A percentile compares a stretch with the other conserved stretches of the same genome.
Evolutionary conservation across 805 yeast species (phyloP).

Genomic region (Jamesozyma jinghongensis): DNA sequence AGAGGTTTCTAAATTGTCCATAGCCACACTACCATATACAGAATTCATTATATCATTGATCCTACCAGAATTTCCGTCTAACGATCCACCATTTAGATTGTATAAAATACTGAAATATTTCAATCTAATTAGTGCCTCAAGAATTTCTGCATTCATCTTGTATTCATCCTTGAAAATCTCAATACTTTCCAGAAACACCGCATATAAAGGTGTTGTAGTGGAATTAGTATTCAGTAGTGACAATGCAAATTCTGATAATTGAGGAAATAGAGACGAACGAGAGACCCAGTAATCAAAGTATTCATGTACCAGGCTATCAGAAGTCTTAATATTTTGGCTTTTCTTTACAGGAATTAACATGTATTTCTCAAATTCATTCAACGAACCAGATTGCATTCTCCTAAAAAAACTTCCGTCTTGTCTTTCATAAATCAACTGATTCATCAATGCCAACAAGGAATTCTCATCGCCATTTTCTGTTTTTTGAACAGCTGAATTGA

Average conservation of each 20-base stretch:
- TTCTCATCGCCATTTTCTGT: neutral
- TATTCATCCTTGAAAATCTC: neutral
- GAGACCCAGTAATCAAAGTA: neutral
- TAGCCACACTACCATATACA: no score
- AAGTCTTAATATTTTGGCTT: neutral
- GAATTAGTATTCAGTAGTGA: neutral
- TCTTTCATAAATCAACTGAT: neutral
- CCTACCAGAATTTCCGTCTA: no score
- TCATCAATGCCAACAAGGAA: neutral
- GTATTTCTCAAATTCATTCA: slow-evolving; percentile 1
- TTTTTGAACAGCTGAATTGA: neutral
- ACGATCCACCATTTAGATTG: no score
- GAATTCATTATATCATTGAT: no score
- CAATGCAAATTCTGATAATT: neutral
- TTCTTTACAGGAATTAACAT: neutral
- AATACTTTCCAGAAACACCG: neutral
- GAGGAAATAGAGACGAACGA: neutral
- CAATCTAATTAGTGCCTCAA: neutral
- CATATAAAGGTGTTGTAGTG: neutral
- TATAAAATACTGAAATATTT: neutral
- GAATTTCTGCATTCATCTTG: neutral
- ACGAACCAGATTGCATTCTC: neutral
- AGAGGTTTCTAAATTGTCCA: no score
- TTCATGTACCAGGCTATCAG: neutral
- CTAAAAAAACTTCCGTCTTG: neutral